phyloP scores from a whole-genome alignment of 768 basidiomycete genomes.

The Mycena latifolia region DNA sequence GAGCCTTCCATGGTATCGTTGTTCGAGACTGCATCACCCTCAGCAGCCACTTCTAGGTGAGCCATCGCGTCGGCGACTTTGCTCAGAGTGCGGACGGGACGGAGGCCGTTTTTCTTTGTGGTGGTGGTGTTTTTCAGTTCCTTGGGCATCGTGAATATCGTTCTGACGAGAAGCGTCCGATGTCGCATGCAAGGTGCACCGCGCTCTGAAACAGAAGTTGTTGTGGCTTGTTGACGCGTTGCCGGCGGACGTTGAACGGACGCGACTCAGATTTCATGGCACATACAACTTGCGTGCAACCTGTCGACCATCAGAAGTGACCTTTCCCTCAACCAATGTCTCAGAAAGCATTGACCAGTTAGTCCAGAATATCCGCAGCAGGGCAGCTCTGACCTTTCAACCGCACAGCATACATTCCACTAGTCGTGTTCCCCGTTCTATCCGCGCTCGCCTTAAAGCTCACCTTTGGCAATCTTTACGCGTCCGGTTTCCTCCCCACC shows the following conservation, averaged over 20 bases:
- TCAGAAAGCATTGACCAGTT: conserved; percentile 8
- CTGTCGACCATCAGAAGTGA: no score
- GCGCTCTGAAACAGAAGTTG: no score
- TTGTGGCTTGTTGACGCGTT: background rate
- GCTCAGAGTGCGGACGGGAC: conserved; percentile 21
- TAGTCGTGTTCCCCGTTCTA: conserved; percentile 54
- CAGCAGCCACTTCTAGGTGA: conserved; percentile 21
- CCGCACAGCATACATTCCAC: conserved; percentile 34
- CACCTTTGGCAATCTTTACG: conserved; percentile 49
- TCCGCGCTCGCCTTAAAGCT: conserved; percentile 49
- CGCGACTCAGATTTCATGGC: no score
- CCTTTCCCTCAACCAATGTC: no score
- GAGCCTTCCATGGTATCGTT: conserved; percentile 20
- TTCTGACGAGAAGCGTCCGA: background rate
- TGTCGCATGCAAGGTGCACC: background rate
- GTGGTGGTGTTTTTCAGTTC: background rate
- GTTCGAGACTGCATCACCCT: background rate
- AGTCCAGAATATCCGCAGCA: background rate
- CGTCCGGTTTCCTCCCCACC: conserved; percentile 43
- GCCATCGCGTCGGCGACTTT: conserved; percentile 21
- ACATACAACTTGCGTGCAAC: no score
- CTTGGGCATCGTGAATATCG: conserved; percentile 2
- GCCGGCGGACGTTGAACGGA: no score
- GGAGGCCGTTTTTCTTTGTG: background rate
- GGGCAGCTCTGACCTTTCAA: background rate